Base-by-base conservation (phyloP, 2,329 filamentous ascomycete genomes). In the Setomelanomma holmii region DNA sequence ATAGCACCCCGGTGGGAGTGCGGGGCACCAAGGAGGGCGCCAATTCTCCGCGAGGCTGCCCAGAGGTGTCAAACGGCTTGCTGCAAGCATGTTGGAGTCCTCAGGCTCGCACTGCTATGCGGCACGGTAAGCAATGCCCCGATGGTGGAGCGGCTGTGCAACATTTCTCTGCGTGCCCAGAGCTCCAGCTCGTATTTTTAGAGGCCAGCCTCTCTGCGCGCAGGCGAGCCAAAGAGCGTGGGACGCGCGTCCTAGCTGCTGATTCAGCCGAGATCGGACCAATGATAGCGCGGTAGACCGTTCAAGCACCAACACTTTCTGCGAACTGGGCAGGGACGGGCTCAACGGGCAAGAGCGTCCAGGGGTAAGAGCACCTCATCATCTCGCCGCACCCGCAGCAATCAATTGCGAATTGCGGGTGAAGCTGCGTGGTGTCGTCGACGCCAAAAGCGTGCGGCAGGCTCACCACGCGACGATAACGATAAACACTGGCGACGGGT, bases 321-420 rank as follows among this genome's bases (percentile, higher is more conserved):
- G 55, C 55, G 47, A 56, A 52, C 45, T 12, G 53, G 50, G 50
- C 56, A 56, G 51, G 53, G 56, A 47, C 44, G 34, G 30, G 27
- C 22, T 40, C 53, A 47, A 42, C 45, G 41, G 49, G 43, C 47
- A 47, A 51, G 40, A 45, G 49, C 41, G 36, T 43, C 30, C 46
- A 55, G 52, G 52, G 52, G 55, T 33, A 55, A 48, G 14, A n/a
- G 20, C 19, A 45, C 10, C 27, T 30, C 27, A 10, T 30, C 27
- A 30, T 30, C 27, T 30, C 27, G 27, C 27, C 14, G n/a, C 27
- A 30, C 27, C 47, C 40, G 12, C 21, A 21, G 17, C 14, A n/a
- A 11, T 20, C n/a, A 36, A 36, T 36, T 36, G 12, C 34, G 34
- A 11, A n/a, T 7, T 36, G 34, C 12, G 34, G 34, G 41, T 34